These are phyloP conservation scores for Starmerella stellata DNA, from an alignment of 805 yeast species.

Conservation along the genomic window DNA sequence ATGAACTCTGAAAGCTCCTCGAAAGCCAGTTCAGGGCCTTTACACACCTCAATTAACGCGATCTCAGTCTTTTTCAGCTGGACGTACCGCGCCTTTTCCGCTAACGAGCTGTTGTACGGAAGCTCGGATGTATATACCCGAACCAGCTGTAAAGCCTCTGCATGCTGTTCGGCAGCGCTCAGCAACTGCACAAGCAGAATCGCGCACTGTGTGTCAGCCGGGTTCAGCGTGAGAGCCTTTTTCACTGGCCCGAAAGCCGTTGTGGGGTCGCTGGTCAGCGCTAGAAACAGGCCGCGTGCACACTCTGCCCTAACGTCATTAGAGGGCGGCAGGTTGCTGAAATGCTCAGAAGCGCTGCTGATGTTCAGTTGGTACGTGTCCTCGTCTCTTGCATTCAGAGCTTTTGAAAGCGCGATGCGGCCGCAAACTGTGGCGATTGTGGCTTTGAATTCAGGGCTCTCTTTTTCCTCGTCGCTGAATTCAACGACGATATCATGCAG, in stretches of 20 bases:
- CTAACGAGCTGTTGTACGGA: conserved; percentile 15
- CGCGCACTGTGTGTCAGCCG: conserved; percentile 45
- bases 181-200: conserved; percentile 47
- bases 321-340: conserved; percentile 6
- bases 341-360: conserved; percentile 12
- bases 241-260: conserved; percentile 18
- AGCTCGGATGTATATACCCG: conserved; percentile 34
- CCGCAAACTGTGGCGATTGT: conserved; percentile 8
- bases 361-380: conserved; percentile 8
- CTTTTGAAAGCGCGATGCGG: conserved; percentile 5
- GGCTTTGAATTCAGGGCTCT: conserved; percentile 1
- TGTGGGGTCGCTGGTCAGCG: conserved; percentile 13
- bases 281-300: conserved; percentile 19
- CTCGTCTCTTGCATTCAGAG: conserved; percentile 10
- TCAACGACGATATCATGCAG: conserved; percentile 1
- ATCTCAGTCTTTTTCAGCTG: conserved; percentile 62
- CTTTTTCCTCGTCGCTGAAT: neutral
- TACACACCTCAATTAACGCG: conserved; percentile 43
- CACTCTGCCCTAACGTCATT: conserved; percentile 1
- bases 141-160: conserved; percentile 38
- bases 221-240: conserved; percentile 22
- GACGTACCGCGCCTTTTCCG: conserved; percentile 32
- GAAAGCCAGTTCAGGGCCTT: conserved; percentile 41
- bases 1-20: conserved; percentile 53
- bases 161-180: conserved; percentile 34